Evolutionary conservation across 169 alveolate genomes (phyloP), one percentile per base, ranked within the genome.

Genomic region (Plasmodium ovale): DNA sequence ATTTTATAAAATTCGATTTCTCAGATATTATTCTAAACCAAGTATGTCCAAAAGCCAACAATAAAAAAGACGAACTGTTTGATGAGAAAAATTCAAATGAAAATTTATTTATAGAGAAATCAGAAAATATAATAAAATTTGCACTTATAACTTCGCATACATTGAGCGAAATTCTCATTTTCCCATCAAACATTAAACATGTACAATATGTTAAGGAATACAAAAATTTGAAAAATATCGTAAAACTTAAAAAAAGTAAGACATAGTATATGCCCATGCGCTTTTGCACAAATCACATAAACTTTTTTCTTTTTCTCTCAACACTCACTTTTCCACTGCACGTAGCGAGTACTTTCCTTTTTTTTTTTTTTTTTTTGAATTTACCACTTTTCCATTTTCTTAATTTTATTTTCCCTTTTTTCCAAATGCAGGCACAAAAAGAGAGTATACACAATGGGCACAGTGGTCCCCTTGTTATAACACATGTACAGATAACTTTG

Each of bases 401-500:
- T n/a, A n/a, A n/a, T n/a, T n/a, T n/a, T n/a, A n/a, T n/a, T n/a
- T n/a, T n/a, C n/a, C n/a, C n/a, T n/a, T 31, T 27, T 6, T 9
- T 25, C 68, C 27, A 19, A 6, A 7, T 54, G 37, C 59, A 82
- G 90, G 12, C 14, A 42, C 65, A 53, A 35, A 65, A 37, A 44
- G 51, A 25, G 37, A 3, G 21, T 58, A 51, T 47, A 35, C 12
- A 6, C 19, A 65, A 7, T 39, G 65, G 82, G 90, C 23, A 39
- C 33, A 21, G 6, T 65, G 72, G 90, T 82, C 90, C 23, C 90
- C 90, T 4, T 82, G 90, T 37, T 82, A 82, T 35, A 82, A 58
- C 37, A 27, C 16, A 59, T 82, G 90, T 47, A 35, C 23, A 16
- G 73, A 82, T 29, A 59, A 82, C 4, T 35, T 82, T 64, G 25